Base-by-base conservation (phyloP, 2,329 filamentous ascomycete species). In the Aspergillus sojae region DNA sequence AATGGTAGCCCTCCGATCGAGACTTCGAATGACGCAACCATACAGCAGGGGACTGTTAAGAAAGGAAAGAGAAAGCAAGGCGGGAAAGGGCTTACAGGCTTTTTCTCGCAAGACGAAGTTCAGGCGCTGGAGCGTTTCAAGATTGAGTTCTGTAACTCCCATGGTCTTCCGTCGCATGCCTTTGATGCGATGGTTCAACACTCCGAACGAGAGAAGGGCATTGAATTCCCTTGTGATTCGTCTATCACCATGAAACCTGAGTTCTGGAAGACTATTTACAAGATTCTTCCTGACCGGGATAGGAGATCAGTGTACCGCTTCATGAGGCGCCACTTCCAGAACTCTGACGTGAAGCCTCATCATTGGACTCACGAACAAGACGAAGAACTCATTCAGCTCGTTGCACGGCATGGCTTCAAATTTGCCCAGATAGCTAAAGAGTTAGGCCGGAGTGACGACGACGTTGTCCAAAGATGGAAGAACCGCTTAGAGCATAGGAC, bases 401-500 rank as follows among this genome's bases (percentile, higher is more conserved):
- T 73, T 52, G 61, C 65, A 7, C 58, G 71, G 23, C 58, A 78
- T 48, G 79, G 78, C 1, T 66, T 75, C 2, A 79, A 78, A 65
- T 81, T 70, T 65, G 71, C 74, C 5, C 66, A 71, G 1, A 79
- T 82, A 57, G 77, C 76, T 30, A 76, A 72, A 56, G 60, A 76
- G 7, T 62, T 81, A 41, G 77, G 74, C 9, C 73, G 80, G 28
- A 78, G 72, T 16, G 71, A 75, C 28, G 79, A 81, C 60, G 77
- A 80, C 62, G 79, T 81, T 23, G 74, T 75, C 5, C 79, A 81
- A 64, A 69, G 79, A 41, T 81, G 79, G 79, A 77, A 78, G 58
- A 80, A 81, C 60, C 74, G 72, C 48, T 72, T 82, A 5, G 71
- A 78, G 61, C 74, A 79, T 62, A 74, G 76, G 4, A 64, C 57